Evolutionary conservation across 83 land plant genomes (phyloP).

Genomic region (Diphasiastrum complanatum): DNA sequence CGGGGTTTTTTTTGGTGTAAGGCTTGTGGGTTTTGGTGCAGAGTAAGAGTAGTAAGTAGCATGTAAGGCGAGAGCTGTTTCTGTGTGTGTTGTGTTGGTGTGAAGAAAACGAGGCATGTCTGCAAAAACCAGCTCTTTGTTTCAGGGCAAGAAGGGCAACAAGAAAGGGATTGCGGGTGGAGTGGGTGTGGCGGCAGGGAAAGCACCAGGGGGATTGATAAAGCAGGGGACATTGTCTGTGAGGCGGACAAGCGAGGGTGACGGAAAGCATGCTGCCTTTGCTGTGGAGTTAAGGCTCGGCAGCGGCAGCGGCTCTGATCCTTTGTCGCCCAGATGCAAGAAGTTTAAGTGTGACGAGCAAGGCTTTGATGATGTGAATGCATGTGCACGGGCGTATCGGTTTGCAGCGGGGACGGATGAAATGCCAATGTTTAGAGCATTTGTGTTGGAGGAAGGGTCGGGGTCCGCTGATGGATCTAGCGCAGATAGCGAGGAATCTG

Average conservation of each 20-base stretch:
- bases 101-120: no score
- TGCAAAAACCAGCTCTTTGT: no score
- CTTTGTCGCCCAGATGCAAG: not conserved
- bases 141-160: no score
- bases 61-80: no score
- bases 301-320: not conserved
- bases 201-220: no score
- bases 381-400: conserved; percentile 6
- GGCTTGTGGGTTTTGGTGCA: no score
- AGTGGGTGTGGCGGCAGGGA: no score
- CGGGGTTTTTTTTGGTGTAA: no score
- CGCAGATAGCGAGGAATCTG: not conserved
- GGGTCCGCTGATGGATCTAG: not conserved
- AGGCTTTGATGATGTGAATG: conserved; percentile 13
- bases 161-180: no score
- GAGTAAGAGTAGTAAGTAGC: no score
- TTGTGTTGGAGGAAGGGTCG: conserved; percentile 14
- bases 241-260: conserved; percentile 3
- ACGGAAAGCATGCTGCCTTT: conserved; percentile 15
- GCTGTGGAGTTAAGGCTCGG: conserved; percentile 18
- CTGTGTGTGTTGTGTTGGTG: no score
- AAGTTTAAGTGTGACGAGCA: conserved; percentile 6
- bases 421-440: conserved; percentile 12
- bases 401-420: conserved; percentile 19
- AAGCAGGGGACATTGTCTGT: no score